Conservation (phyloP, 108 stramenopile species). For the Conticribra weissflogii region DNA sequence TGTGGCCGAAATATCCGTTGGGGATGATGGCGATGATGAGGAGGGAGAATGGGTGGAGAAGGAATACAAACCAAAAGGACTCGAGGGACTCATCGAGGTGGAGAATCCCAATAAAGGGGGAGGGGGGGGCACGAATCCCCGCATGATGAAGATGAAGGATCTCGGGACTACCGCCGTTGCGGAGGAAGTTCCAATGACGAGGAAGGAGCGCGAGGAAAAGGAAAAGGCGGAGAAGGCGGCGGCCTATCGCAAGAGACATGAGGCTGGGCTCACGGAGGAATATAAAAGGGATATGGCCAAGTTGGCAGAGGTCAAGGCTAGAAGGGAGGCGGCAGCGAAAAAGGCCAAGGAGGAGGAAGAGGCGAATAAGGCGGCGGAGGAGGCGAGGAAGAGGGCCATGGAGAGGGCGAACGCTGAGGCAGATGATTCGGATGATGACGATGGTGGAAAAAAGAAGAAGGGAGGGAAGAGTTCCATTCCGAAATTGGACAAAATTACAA, state of each 20-base stretch:
- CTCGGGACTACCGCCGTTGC: conserved; percentile 23
- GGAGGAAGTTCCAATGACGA: conserved; percentile 37
- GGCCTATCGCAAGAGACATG: conserved; percentile 60
- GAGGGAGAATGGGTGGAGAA: conserved; percentile 48
- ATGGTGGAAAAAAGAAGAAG: conserved; percentile 64
- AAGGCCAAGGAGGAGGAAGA: conserved; percentile 64
- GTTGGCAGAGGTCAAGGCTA: conserved; percentile 75
- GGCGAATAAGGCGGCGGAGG: conserved; percentile 53
- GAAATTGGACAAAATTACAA: conserved; percentile 84
- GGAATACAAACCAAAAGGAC: conserved; percentile 52
- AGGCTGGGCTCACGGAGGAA: conserved; percentile 77
- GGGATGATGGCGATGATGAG: conserved; percentile 44
- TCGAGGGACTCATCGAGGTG: conserved; percentile 50
- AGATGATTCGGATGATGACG: conserved; percentile 39
- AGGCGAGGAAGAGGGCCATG: conserved; percentile 54
- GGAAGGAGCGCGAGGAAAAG: conserved; percentile 60
- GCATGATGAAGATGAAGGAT: conserved; percentile 51
- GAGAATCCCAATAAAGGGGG: conserved; percentile 51
- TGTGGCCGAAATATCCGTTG: conserved; percentile 47
- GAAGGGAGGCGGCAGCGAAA: conserved; percentile 71
- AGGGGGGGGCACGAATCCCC: conserved; percentile 3
- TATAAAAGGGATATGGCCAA: conserved; percentile 88
- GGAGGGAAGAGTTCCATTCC: conserved; percentile 52
- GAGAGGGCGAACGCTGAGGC: conserved; percentile 35
- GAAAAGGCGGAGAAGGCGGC: conserved; percentile 60